These are phyloP conservation scores for Penicillium cosmopolitanum DNA, from an alignment of 495 filamentous ascomycete species.

Conservation along the genomic window DNA sequence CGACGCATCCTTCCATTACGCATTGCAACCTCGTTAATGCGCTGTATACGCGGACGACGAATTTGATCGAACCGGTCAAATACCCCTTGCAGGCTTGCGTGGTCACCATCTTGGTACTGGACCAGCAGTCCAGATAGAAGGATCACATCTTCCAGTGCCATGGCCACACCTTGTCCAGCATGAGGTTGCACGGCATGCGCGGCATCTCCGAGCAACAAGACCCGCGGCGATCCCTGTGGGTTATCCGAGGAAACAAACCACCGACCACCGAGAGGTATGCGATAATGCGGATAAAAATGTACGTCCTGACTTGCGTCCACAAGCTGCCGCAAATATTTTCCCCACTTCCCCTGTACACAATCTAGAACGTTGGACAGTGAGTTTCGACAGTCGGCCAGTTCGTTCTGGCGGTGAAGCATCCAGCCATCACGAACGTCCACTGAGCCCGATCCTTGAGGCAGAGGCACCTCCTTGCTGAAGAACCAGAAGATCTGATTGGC, in stretches of 20 bases:
- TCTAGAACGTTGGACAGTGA: background rate
- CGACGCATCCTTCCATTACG: background rate
- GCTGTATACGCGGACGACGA: slow-evolving; percentile 2
- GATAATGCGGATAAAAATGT: slow-evolving; percentile 3
- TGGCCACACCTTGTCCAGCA: slow-evolving; percentile 4
- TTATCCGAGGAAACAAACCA: slow-evolving; percentile 2
- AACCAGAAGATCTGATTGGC: slow-evolving; percentile 5
- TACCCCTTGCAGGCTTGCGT: background rate
- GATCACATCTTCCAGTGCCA: slow-evolving; percentile 8
- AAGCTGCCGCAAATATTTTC: slow-evolving; percentile 1
- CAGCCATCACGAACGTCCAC: slow-evolving; percentile 3
- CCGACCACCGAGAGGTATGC: background rate
- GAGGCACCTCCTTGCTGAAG: slow-evolving; percentile 1
- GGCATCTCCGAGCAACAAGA: slow-evolving; percentile 7
- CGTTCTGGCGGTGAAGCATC: slow-evolving; percentile 1
- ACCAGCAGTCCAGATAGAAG: slow-evolving; percentile 4
- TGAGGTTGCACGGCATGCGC: slow-evolving; percentile 10
- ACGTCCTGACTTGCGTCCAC: background rate
- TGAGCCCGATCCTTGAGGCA: background rate
- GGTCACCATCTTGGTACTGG: background rate
- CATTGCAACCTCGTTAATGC: background rate
- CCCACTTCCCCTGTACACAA: background rate
- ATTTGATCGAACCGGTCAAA: slow-evolving; percentile 1
- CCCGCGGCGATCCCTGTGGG: background rate
- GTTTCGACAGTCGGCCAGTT: background rate